Conservation (phyloP, 495 filamentous ascomycete genomes). For the Podospora comata region DNA sequence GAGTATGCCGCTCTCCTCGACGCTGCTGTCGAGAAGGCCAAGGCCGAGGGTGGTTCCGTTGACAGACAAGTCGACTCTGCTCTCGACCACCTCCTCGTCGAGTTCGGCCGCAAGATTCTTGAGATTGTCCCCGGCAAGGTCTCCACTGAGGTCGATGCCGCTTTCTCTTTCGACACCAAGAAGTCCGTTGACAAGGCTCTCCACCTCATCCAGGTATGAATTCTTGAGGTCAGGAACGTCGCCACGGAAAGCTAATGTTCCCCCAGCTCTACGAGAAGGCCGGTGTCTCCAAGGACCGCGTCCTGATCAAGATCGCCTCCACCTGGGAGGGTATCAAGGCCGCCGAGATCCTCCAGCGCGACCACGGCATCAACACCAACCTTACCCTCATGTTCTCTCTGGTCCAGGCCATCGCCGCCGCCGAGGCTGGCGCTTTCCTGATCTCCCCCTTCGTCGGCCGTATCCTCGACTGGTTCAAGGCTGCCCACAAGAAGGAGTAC, state of each 20-base stretch:
- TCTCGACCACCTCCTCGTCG: slow-evolving; percentile 89
- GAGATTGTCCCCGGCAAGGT: slow-evolving; percentile 97
- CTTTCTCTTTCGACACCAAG: slow-evolving; percentile 93
- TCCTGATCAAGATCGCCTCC: slow-evolving; percentile 88
- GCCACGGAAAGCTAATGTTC: slow-evolving; percentile 4
- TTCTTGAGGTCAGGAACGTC: neutral
- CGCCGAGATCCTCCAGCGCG: slow-evolving; percentile 84
- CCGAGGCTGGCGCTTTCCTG: slow-evolving; percentile 95
- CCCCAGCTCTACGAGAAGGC: slow-evolving; percentile 82
- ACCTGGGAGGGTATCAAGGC: slow-evolving; percentile 98
- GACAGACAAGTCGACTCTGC: slow-evolving; percentile 78
- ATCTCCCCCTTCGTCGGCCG: slow-evolving; percentile 99
- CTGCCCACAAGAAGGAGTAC: slow-evolving; percentile 89
- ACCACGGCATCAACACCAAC: slow-evolving; percentile 97
- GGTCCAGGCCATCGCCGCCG: slow-evolving; percentile 91
- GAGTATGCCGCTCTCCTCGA: slow-evolving; percentile 95
- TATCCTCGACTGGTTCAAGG: slow-evolving; percentile 99
- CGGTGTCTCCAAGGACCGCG: slow-evolving; percentile 87
- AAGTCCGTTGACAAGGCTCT: slow-evolving; percentile 92
- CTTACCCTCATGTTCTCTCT: slow-evolving; percentile 98
- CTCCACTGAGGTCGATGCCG: slow-evolving; percentile 96
- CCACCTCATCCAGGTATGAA: slow-evolving; percentile 85
- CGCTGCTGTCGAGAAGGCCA: slow-evolving; percentile 78
- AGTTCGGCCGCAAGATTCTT: slow-evolving; percentile 97
- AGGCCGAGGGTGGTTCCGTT: slow-evolving; percentile 61